Percentiles rank a stretch among this genome's conserved stretches.
These are phyloP conservation scores for Eucalyptus grandis DNA, from an alignment of 345 rosid genomes.

Conservation along the genomic window DNA sequence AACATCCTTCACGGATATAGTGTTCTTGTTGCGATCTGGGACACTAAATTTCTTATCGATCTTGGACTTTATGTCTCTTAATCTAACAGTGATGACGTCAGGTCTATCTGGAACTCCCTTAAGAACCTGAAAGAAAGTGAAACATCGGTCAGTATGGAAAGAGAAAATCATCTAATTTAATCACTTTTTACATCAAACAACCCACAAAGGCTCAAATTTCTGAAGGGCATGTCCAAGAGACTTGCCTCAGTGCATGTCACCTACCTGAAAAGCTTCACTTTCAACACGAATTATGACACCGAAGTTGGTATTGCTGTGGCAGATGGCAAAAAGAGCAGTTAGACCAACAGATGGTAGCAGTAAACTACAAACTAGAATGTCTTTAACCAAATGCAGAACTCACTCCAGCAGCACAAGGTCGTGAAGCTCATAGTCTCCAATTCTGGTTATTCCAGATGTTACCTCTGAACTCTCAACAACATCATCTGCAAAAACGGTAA, in stretches of 20 bases:
- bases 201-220: background rate
- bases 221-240: background rate
- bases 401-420: slow-evolving; percentile 94
- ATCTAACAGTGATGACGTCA: slow-evolving; percentile 66
- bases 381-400: slow-evolving; percentile 3
- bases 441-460: slow-evolving; percentile 75
- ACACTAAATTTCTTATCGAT: slow-evolving; percentile 63
- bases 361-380: background rate
- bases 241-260: background rate
- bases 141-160: background rate
- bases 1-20: slow-evolving; percentile 65
- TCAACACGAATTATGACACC: slow-evolving; percentile 95
- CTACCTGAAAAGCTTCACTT: slow-evolving; percentile 92
- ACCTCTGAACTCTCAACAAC: slow-evolving; percentile 98
- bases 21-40: slow-evolving; percentile 62
- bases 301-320: slow-evolving; percentile 72
- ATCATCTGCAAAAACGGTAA: slow-evolving; percentile 87
- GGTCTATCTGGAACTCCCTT: slow-evolving; percentile 95
- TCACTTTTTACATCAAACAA: background rate
- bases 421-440: slow-evolving; percentile 92
- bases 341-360: background rate
- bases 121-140: slow-evolving; percentile 43
- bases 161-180: background rate
- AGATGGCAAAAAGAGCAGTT: background rate
- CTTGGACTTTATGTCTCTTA: slow-evolving; percentile 94